phyloP scores from a whole-genome alignment of 2,329 filamentous ascomycete genomes.

The Xylariaceae sp. region DNA sequence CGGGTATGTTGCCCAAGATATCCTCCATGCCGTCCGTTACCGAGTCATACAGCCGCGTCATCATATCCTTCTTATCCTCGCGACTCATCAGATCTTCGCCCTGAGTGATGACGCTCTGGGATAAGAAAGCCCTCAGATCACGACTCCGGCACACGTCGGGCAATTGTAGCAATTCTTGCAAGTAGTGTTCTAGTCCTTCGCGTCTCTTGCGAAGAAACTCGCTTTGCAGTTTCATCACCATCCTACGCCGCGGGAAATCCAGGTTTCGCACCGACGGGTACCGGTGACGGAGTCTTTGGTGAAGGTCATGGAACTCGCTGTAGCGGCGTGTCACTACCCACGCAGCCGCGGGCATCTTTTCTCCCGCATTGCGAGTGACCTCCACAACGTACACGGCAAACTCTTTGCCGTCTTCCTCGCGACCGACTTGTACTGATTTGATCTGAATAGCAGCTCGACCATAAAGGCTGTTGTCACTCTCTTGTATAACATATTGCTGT shows the following conservation, averaged over 20 bases:
- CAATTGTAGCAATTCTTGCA: slow-evolving; percentile 76
- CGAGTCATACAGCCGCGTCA: slow-evolving; percentile 91
- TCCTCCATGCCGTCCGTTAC: slow-evolving; percentile 98
- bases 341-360: slow-evolving; percentile 93
- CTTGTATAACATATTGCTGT: slow-evolving; percentile 95
- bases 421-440: slow-evolving; percentile 87
- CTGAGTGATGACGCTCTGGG: slow-evolving; percentile 74
- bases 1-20: slow-evolving; percentile 91
- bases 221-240: slow-evolving; percentile 94
- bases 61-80: slow-evolving; percentile 78
- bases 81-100: slow-evolving; percentile 55
- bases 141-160: slow-evolving; percentile 93
- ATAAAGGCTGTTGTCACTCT: slow-evolving; percentile 96
- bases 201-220: slow-evolving; percentile 92
- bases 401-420: slow-evolving; percentile 88
- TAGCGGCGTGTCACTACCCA: slow-evolving; percentile 94
- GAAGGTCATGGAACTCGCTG: slow-evolving; percentile 93
- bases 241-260: slow-evolving; percentile 86
- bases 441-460: slow-evolving; percentile 87
- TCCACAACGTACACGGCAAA: slow-evolving; percentile 93
- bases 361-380: slow-evolving; percentile 83
- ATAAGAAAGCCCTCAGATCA: slow-evolving; percentile 88
- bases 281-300: slow-evolving; percentile 79
- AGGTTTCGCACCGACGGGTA: slow-evolving; percentile 87
- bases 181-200: slow-evolving; percentile 78